A percentile compares a stretch with the other conserved stretches of the same genome.
Conservation (phyloP, 352 stramenopile genomes). For the Pythium monospermum region DNA sequence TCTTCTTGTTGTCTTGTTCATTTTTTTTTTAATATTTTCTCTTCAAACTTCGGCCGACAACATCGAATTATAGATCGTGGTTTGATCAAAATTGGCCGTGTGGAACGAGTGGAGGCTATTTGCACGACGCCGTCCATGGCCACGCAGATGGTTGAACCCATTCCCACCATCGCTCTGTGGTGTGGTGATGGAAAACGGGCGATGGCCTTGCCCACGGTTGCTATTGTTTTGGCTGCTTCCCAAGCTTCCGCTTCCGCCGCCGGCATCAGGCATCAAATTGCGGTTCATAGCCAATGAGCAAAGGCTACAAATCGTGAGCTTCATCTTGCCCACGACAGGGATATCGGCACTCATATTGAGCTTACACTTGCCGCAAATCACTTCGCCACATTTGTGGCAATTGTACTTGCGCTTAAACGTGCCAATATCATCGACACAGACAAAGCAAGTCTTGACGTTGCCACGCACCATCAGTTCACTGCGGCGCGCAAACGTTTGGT, state of each 20-base stretch:
- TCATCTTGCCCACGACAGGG: slow-evolving; percentile 79
- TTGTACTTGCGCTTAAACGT: slow-evolving; percentile 79
- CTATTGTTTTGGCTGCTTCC: slow-evolving; percentile 32
- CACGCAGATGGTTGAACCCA: neutral
- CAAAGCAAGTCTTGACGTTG: slow-evolving; percentile 77
- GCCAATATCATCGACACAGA: slow-evolving; percentile 78
- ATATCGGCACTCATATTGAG: slow-evolving; percentile 75
- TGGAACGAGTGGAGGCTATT: slow-evolving; percentile 76
- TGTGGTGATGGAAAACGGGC: slow-evolving; percentile 41
- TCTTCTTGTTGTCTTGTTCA: too few species aligned
- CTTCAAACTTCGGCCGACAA: slow-evolving; percentile 22
- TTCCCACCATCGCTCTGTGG: slow-evolving; percentile 26
- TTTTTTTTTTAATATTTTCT: too few species aligned
- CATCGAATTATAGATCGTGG: slow-evolving; percentile 22
- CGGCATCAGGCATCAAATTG: slow-evolving; percentile 38
- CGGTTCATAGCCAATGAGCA: slow-evolving; percentile 76
- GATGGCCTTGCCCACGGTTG: slow-evolving; percentile 24
- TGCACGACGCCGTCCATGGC: slow-evolving; percentile 19
- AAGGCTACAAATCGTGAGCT: slow-evolving; percentile 79
- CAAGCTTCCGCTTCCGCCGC: slow-evolving; percentile 27
- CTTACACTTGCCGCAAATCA: slow-evolving; percentile 68
- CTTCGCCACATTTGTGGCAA: slow-evolving; percentile 82
- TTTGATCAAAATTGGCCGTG: slow-evolving; percentile 79
- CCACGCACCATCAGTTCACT: slow-evolving; percentile 56
- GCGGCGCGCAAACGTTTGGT: slow-evolving; percentile 62